Evolutionary conservation across 2,329 filamentous ascomycete species (phyloP), one percentile per base, ranked within the genome.

Genomic region (Fusarium foetens): DNA sequence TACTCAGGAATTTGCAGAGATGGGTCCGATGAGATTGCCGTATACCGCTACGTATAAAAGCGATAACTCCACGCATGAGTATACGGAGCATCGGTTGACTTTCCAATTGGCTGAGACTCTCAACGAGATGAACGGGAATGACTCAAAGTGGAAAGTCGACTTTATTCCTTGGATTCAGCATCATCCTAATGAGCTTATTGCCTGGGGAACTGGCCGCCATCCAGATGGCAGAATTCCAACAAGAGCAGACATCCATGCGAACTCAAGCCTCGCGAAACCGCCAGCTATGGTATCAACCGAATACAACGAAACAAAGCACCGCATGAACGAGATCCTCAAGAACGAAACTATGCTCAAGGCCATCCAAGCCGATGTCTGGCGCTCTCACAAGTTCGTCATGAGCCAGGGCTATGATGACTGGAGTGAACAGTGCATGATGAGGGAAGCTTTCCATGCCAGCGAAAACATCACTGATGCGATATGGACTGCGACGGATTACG

Each of bases 11-110:
- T 71, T 58, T 36, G 54, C 58, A 1, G 90, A 92, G 76, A 86
- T 86, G 88, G 90, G 90, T 0, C 88, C 89, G 0, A 92, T 92
- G 89, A 83, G 90, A 5, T 89, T 92, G 71, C 90, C 90, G 0
- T 83, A 87, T 21, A 84, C 83, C 5, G 85, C 88, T 69, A 77
- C 84, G 5, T 84, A 85, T 33, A 84, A 85, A 6, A 82, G 83
- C 25, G 84, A 83, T n/a, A 89, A 90, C 69, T 83, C 87, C 73
- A 90, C 87, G 1, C 81, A 83, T 69, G 85, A 89, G 65, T 89
- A 92, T 69, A 85, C 86, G 13, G 90, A 92, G 72, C 89, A 91
- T 75, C 85, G 88, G 68, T 84, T 92, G 76, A 88, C 92, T 0
- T 92, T 91, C 78, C 88, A 91, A 76, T 83, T 92, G 4, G 89